A percentile compares a stretch with the other conserved stretches of the same genome.
Conservation (phyloP, 2,329 filamentous ascomycete species). For the Amauroascus verrucosus region DNA sequence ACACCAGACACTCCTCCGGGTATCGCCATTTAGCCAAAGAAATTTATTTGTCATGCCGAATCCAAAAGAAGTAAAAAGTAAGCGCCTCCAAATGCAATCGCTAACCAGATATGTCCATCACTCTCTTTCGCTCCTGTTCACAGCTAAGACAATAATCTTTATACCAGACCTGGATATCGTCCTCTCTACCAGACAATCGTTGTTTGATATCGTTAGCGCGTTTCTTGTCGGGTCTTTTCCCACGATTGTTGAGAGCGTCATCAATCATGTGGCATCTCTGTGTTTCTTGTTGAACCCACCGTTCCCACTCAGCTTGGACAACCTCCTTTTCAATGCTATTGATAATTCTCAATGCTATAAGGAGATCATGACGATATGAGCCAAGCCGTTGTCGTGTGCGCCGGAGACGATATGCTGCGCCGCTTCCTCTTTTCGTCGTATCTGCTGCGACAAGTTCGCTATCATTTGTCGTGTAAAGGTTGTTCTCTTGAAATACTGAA, state of each 20-base stretch:
- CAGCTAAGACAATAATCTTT: constrained; percentile 55
- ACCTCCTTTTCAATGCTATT: constrained; percentile 84
- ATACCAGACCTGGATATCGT: constrained; percentile 45
- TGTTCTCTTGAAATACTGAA: constrained; percentile 36
- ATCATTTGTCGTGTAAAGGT: constrained; percentile 12
- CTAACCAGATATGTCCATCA: constrained; percentile 2
- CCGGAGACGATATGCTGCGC: constrained; percentile 51
- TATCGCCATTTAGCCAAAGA: constrained; percentile 5
- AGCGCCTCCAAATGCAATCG: constrained; percentile 1
- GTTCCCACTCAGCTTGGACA: constrained; percentile 80
- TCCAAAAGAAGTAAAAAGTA: not conserved
- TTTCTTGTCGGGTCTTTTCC: constrained; percentile 18
- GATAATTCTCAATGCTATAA: constrained; percentile 82
- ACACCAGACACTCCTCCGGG: constrained; percentile 1
- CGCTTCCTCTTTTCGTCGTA: constrained; percentile 20
- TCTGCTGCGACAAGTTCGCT: not conserved
- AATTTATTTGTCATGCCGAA: not conserved
- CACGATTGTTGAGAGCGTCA: constrained; percentile 32
- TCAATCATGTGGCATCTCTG: constrained; percentile 58
- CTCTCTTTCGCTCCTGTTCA: constrained; percentile 33
- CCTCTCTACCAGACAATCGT: constrained; percentile 31
- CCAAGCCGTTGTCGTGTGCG: constrained; percentile 75
- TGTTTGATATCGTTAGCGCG: constrained; percentile 21
- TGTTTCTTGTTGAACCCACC: constrained; percentile 76
- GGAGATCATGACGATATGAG: constrained; percentile 73